Base-by-base conservation (phyloP, 164 flowering plant genomes). In the Aristolochia contorta region DNA sequence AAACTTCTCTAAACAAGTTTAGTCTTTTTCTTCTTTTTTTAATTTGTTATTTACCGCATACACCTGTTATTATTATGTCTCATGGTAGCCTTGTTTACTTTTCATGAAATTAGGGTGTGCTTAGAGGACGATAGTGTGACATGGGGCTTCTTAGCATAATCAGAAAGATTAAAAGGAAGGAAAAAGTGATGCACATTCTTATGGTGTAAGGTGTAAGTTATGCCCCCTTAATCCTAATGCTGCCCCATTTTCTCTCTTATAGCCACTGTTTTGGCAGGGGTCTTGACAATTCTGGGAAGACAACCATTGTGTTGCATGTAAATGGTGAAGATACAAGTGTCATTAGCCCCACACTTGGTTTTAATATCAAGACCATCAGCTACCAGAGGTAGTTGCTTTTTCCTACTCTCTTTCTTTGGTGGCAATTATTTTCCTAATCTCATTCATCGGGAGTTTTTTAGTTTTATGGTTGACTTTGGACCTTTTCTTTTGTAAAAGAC, bases 251-350 rank as follows among this genome's bases (percentile, higher is more conserved):
- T n/a, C 6, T 20, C 23, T 47, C n/a, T 57, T 13, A 48, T 20
- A 57, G 16, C 46, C 18, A 45, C 43, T 49, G 24, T 50, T 46
- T 33, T 60, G 48, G 59, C 73, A 93, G 96, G 67, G 99, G 97
- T 12, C 89, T 94, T 61, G 97, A 94, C 57, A 94, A 94, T 75
- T 94, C 99, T 13, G 97, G 97, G 54, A 94, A 94, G 69, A 90
- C 97, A 0, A 93, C 99, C 3, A 82, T 93, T 48, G 99, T 91
- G 6, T 54, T 93, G 75, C 82, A 82, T 76, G 82, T 93, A 46
- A 93, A 91, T 73, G 96, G 96, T 13, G 99, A 93, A 62, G 99
- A 93, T 73, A 93, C 99, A 13, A 93, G 97, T 51, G 89, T 88
- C 56, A 91, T 94, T 67, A 91, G 96, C 71, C 97, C 99, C 30